Percentiles rank a stretch among this genome's conserved stretches.
Evolutionary conservation across 2,329 filamentous ascomycete species (phyloP).

Genomic region (Lizonia empirigonia): DNA sequence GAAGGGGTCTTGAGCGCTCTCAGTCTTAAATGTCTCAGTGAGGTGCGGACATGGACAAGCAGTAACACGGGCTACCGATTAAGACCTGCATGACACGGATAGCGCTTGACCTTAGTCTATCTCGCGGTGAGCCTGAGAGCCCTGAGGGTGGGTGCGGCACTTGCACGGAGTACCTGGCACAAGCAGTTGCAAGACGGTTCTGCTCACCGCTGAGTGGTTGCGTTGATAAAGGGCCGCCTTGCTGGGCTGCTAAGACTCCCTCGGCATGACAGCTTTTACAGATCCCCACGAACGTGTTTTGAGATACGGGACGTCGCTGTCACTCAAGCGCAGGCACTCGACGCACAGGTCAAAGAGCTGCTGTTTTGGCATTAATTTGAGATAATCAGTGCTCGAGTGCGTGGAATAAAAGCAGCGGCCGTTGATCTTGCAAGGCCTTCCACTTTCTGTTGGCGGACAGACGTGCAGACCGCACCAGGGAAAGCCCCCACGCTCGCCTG

Average conservation of each 20-base stretch:
- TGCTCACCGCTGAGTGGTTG: slow-evolving; percentile 24
- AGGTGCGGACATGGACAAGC: background rate
- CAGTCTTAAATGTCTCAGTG: background rate
- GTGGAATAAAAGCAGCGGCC: slow-evolving; percentile 2
- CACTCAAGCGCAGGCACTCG: background rate
- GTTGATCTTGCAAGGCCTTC: slow-evolving; percentile 1
- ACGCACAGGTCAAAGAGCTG: background rate
- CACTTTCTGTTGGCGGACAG: slow-evolving; percentile 1
- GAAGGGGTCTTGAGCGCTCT: background rate
- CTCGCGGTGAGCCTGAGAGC: slow-evolving; percentile 1
- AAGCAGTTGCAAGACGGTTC: background rate
- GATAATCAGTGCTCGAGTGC: background rate
- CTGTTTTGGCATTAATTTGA: background rate
- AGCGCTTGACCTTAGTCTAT: slow-evolving; percentile 13
- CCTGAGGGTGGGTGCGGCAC: slow-evolving; percentile 3
- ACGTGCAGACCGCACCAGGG: slow-evolving; percentile 4
- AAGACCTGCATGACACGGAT: slow-evolving; percentile 13
- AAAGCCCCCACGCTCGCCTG: slow-evolving; percentile 16
- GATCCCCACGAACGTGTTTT: background rate
- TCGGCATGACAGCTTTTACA: background rate
- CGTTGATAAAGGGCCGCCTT: background rate
- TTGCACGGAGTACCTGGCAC: slow-evolving; percentile 9
- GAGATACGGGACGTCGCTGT: background rate
- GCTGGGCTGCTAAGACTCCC: slow-evolving; percentile 6
- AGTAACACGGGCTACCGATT: background rate